Evolutionary conservation across 75 land plant genomes (phyloP).

Genomic region (Pinus tabuliformis): DNA sequence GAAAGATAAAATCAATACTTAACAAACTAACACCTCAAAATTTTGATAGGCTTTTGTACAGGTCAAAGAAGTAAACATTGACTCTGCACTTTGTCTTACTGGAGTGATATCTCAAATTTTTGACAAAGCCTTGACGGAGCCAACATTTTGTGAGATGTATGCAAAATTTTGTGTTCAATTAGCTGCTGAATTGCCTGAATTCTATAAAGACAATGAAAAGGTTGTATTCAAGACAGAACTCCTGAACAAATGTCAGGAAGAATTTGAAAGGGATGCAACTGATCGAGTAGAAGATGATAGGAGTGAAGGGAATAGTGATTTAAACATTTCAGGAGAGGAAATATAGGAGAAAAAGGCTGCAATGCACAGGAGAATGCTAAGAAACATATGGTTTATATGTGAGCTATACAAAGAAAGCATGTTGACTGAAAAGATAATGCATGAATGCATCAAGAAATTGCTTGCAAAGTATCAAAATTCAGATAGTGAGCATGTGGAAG

Average conservation of each 20-base stretch:
- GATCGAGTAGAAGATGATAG: conserved; percentile 81
- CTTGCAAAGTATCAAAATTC: no score
- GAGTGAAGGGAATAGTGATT: no score
- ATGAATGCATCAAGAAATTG: no score
- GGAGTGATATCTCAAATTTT: conserved; percentile 98
- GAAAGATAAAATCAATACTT: conserved; percentile 88
- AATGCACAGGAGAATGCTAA: no score
- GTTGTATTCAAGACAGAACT: conserved; percentile 82
- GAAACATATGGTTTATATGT: no score
- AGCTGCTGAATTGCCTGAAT: conserved; percentile 76
- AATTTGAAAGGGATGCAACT: conserved; percentile 90
- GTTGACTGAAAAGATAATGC: no score
- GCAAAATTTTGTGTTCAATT: conserved; percentile 85
- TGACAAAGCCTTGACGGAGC: conserved; percentile 96
- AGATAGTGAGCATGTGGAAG: no score
- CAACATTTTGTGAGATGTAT: conserved; percentile 99
- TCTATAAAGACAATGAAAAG: conserved; percentile 69
- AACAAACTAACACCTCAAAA: conserved; percentile 98
- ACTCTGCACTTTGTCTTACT: conserved; percentile 69
- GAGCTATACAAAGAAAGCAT: no score
- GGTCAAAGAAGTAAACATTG: conserved; percentile 91
- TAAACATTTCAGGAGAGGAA: no score
- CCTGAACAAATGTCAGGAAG: conserved; percentile 93
- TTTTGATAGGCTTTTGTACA: conserved; percentile 91
- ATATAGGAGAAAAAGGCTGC: no score